Evolutionary conservation across 2,329 filamentous ascomycete genomes (phyloP), one percentile per base, ranked within the genome.

Genomic region (Ascochyta clinopodiicola): DNA sequence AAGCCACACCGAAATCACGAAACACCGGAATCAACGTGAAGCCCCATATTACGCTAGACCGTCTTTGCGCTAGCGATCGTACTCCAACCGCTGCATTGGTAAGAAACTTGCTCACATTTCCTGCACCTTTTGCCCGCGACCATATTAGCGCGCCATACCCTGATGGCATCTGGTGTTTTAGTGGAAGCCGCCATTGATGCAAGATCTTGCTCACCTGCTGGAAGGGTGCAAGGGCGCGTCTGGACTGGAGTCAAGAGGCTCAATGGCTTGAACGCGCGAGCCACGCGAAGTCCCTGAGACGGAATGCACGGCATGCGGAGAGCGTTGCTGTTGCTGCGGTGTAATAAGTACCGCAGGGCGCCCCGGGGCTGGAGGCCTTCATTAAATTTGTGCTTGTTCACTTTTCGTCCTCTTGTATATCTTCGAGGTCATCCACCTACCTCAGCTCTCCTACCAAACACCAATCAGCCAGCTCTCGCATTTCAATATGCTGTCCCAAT

Each of bases 71-170:
- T 67, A 65, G 63, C 55, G 60, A 59, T 56, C 52, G 43, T 36
- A 56, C 43, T 50, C 43, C 29, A 58, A 55, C 53, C 57, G 40
- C 56, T 54, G 51, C 62, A 63, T 68, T 58, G 54, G 59, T 61
- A 60, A 67, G 54, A 68, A 73, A 73, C 67, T 70, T 72, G 69
- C 69, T 71, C 70, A 72, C 60, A 37, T 47, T 22, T 56, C 58
- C 66, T 51, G 52, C 52, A 51, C 47, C 42, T 56, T 56, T 56
- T 34, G 31, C 39, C 37, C 44, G 24, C n/a, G 12, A 24, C 39
- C 21, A 22, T 7, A 6, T 12, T 55, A 51, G 44, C 57, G 51
- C 44, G 37, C 56, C 46, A 38, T 37, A 57, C 46, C 44, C 35
- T 49, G 59, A 53, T 43, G 36, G 45, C 31, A 40, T 37, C 42